A percentile compares a stretch with the other conserved stretches of the same genome.
These are phyloP conservation scores for Paraphaeosphaeria minitans DNA, from an alignment of 2,329 filamentous ascomycete genomes.

Conservation along the genomic window DNA sequence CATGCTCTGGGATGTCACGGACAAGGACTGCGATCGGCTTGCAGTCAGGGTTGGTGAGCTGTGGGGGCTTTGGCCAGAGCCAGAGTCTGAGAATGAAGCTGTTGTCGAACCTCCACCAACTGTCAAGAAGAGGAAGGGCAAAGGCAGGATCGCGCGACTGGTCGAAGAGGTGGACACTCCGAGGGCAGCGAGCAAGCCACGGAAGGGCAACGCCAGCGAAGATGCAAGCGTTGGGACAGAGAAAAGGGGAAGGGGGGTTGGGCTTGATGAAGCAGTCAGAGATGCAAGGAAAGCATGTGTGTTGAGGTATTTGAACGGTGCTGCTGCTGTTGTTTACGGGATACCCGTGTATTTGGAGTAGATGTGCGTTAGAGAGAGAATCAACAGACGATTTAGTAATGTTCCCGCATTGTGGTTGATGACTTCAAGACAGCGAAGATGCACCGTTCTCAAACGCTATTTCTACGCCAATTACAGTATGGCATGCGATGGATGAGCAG, in stretches of 20 bases:
- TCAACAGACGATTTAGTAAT: no score
- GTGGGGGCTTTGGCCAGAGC: constrained; percentile 75
- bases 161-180: constrained; percentile 33
- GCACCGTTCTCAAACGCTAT: neutral
- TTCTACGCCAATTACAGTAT: no score
- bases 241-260: constrained; percentile 39
- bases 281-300: constrained; percentile 78
- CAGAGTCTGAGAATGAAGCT: constrained; percentile 27
- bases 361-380: neutral
- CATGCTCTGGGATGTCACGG: constrained; percentile 97
- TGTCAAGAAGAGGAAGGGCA: constrained; percentile 38
- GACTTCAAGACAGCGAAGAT: neutral
- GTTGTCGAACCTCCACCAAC: constrained; percentile 27
- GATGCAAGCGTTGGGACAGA: constrained; percentile 28
- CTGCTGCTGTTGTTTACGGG: constrained; percentile 91
- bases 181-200: constrained; percentile 22
- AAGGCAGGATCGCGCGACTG: constrained; percentile 33
- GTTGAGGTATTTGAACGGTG: constrained; percentile 89
- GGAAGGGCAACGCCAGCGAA: constrained; percentile 32
- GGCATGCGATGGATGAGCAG: no score
- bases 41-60: constrained; percentile 77
- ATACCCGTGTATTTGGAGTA: constrained; percentile 80
- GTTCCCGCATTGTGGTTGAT: no score
- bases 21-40: constrained; percentile 95
- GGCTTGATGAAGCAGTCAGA: constrained; percentile 79